Conservation (phyloP, 129 eudicot species). For the Artemisia annua region DNA sequence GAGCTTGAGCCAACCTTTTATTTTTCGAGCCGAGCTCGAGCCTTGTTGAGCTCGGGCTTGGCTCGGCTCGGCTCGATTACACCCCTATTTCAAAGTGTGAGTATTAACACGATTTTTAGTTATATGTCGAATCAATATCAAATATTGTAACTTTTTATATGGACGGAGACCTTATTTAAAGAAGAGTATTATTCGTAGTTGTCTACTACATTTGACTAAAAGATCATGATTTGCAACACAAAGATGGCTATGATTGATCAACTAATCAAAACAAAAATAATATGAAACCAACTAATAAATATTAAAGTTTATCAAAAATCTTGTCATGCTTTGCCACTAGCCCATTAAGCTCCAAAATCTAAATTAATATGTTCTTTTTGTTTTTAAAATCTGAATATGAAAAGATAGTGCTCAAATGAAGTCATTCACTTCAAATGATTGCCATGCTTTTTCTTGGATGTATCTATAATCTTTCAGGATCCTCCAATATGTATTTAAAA, state of each 20-base stretch:
- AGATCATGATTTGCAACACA: slow-evolving; percentile 23
- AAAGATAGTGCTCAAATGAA: slow-evolving; percentile 30
- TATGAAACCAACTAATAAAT: slow-evolving; percentile 11
- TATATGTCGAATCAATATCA: not conserved
- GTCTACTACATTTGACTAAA: slow-evolving; percentile 44
- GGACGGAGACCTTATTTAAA: too few species aligned
- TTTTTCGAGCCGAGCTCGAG: too few species aligned
- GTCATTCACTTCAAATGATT: slow-evolving; percentile 51
- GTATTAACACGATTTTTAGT: too few species aligned
- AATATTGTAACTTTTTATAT: not conserved
- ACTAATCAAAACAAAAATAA: not conserved
- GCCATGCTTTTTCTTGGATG: slow-evolving; percentile 49
- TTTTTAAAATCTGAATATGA: slow-evolving; percentile 21
- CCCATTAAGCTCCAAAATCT: slow-evolving; percentile 17
- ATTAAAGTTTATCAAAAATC: slow-evolving; percentile 28
- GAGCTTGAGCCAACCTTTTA: too few species aligned
- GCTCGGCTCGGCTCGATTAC: too few species aligned
- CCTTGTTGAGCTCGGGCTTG: too few species aligned
- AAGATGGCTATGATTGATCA: slow-evolving; percentile 14
- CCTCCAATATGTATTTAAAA: slow-evolving; percentile 14
- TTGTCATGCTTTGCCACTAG: slow-evolving; percentile 41
- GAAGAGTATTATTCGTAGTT: not conserved
- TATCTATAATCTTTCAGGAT: slow-evolving; percentile 37
- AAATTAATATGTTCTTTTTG: slow-evolving; percentile 12
- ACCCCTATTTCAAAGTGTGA: too few species aligned